Percentiles rank a stretch among this genome's conserved stretches.
Evolutionary conservation across 345 rosid species (phyloP).

Genomic region (Moringa oleifera): DNA sequence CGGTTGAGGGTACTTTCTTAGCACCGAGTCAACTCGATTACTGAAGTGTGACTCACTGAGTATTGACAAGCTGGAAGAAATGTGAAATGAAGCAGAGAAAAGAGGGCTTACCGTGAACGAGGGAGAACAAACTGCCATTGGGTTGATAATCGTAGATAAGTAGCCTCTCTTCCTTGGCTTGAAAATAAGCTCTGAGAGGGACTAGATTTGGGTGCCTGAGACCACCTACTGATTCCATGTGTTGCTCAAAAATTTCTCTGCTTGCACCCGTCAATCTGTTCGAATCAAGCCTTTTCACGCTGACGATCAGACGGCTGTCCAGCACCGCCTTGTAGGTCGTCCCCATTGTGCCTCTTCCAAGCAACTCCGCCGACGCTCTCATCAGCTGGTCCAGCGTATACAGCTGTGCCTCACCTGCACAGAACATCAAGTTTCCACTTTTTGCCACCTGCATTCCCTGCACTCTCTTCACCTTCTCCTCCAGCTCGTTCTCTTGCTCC

Average conservation of each 20-base stretch:
- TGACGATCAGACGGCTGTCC: constrained; percentile 68
- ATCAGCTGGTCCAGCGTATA: constrained; percentile 88
- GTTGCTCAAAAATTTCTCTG: constrained; percentile 60
- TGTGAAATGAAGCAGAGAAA: not conserved
- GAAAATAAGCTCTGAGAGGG: constrained; percentile 80
- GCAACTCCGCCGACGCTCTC: constrained; percentile 89
- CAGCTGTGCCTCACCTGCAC: constrained; percentile 79
- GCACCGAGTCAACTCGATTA: constrained; percentile 5
- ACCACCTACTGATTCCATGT: constrained; percentile 96
- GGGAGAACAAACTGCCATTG: constrained; percentile 85
- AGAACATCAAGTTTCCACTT: constrained; percentile 78
- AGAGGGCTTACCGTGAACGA: constrained; percentile 62
- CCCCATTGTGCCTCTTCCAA: constrained; percentile 78
- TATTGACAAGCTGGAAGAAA: not conserved
- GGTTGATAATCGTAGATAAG: constrained; percentile 84
- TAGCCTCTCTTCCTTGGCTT: constrained; percentile 78
- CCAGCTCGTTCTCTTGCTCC: constrained; percentile 74
- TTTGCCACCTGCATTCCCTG: constrained; percentile 59
- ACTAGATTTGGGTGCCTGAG: constrained; percentile 90
- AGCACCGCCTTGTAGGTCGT: constrained; percentile 85
- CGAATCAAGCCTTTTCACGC: constrained; percentile 78
- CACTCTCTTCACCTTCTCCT: constrained; percentile 71
- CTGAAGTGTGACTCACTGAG: not conserved
- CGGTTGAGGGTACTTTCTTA: too few relatives aligned
- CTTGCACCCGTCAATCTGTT: constrained; percentile 48